Conservation (phyloP, 2,329 filamentous ascomycete species). For the Xylariaceae sp. region DNA sequence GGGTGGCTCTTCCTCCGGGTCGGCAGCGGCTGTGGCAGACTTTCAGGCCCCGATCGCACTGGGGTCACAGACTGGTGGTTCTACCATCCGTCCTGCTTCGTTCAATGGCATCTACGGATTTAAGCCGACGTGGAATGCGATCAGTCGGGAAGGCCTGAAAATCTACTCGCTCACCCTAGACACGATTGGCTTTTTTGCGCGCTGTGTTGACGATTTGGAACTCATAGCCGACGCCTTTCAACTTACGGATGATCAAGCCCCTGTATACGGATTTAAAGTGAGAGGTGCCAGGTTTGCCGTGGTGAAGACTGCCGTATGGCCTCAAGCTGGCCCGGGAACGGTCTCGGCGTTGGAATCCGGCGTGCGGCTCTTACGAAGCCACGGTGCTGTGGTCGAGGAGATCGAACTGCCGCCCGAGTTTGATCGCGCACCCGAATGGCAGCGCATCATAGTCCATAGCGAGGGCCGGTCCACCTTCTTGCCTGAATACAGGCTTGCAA, state of each 20-base stretch:
- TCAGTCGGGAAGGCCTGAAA: constrained; percentile 57
- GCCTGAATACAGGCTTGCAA: constrained; percentile 46
- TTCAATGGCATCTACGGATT: constrained; percentile 61
- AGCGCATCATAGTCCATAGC: constrained; percentile 43
- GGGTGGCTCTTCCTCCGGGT: constrained; percentile 63
- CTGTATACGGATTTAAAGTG: constrained; percentile 32
- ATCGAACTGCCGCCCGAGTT: constrained; percentile 49
- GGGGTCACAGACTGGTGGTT: constrained; percentile 63
- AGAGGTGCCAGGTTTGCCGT: constrained; percentile 50
- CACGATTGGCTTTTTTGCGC: constrained; percentile 56
- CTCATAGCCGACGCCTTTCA: constrained; percentile 50
- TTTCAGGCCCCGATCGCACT: constrained; percentile 56
- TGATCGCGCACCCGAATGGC: constrained; percentile 45
- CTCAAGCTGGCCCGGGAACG: constrained; percentile 41
- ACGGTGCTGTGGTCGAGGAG: constrained; percentile 53
- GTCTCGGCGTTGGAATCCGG: constrained; percentile 39
- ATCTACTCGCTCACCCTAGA: constrained; percentile 55
- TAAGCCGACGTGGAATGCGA: constrained; percentile 61
- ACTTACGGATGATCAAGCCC: constrained; percentile 45
- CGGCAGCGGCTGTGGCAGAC: constrained; percentile 60
- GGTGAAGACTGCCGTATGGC: constrained; percentile 49
- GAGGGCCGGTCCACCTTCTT: constrained; percentile 52
- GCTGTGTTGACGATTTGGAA: constrained; percentile 53
- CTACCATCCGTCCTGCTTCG: constrained; percentile 57
- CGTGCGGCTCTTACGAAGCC: constrained; percentile 34